Evolutionary conservation across 1,139 yeast genomes (phyloP).

Genomic region (Trichomonascaceae sp.): DNA sequence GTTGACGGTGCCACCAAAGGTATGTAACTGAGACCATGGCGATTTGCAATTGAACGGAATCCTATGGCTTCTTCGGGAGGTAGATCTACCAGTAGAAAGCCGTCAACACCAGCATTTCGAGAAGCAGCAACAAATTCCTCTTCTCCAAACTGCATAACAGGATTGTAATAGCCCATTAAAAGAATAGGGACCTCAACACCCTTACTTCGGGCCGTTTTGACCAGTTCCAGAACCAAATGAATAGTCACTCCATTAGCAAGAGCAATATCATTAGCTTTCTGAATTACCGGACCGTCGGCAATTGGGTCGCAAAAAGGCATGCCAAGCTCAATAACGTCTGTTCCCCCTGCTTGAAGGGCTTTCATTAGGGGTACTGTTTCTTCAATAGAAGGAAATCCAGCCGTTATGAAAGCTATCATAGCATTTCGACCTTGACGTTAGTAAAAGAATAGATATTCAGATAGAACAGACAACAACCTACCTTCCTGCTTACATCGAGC

Average conservation of each 20-base stretch:
- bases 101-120: constrained; percentile 86
- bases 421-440: constrained; percentile 57
- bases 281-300: constrained; percentile 98
- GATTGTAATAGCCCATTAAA: constrained; percentile 97
- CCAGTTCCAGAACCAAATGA: constrained; percentile 59
- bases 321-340: constrained; percentile 90
- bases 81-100: constrained; percentile 87
- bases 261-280: constrained; percentile 68
- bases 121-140: constrained; percentile 71
- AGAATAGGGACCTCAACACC: constrained; percentile 88
- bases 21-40: constrained; percentile 69
- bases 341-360: constrained; percentile 92
- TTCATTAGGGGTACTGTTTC: constrained; percentile 82
- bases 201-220: constrained; percentile 63
- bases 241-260: constrained; percentile 77
- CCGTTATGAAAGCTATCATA: constrained; percentile 85
- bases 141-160: constrained; percentile 86
- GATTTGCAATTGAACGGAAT: constrained; percentile 67
- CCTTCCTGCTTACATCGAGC: constrained; percentile 61
- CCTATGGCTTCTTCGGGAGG: constrained; percentile 97
- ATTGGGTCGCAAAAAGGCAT: constrained; percentile 98
- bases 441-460: background rate
- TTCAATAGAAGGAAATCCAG: constrained; percentile 83
- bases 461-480: constrained; percentile 12
- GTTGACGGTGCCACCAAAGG: constrained; percentile 97